Conservation (phyloP, 2,329 filamentous ascomycete species). For the Tolypocladium inflatum region DNA sequence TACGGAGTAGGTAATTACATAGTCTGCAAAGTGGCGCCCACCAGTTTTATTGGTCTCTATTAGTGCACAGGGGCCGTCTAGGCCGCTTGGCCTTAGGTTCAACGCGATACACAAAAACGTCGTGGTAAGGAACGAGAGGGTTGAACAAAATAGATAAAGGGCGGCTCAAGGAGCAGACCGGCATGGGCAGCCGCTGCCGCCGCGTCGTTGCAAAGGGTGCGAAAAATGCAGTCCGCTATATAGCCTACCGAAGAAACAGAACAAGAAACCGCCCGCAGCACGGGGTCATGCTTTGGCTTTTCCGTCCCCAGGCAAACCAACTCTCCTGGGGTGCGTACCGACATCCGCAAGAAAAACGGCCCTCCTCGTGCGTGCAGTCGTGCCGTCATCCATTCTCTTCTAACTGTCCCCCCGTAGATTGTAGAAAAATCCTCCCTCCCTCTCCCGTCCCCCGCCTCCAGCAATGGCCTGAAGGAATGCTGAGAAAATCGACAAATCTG, state of each 20-base stretch:
- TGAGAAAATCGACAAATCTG: not conserved
- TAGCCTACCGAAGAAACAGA: not conserved
- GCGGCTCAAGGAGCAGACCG: not conserved
- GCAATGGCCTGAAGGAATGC: not conserved
- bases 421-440: not conserved
- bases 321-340: not conserved
- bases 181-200: not conserved
- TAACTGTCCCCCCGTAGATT: not conserved
- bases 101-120: too few relatives aligned
- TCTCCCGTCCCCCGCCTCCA: not conserved
- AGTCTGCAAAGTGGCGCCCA: not conserved
- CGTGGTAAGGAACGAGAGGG: too few relatives aligned
- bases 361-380: not conserved
- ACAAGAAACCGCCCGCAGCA: not conserved
- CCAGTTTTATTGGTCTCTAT: not conserved
- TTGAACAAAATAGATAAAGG: not conserved
- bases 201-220: not conserved
- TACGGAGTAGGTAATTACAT: too few relatives aligned
- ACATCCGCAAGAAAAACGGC: not conserved
- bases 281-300: not conserved
- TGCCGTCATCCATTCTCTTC: not conserved
- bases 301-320: not conserved
- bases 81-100: too few relatives aligned
- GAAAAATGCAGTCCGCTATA: not conserved
- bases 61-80: too few relatives aligned